Evolutionary conservation across 345 rosid species (phyloP).

Genomic region (Rubroshorea leprosula): DNA sequence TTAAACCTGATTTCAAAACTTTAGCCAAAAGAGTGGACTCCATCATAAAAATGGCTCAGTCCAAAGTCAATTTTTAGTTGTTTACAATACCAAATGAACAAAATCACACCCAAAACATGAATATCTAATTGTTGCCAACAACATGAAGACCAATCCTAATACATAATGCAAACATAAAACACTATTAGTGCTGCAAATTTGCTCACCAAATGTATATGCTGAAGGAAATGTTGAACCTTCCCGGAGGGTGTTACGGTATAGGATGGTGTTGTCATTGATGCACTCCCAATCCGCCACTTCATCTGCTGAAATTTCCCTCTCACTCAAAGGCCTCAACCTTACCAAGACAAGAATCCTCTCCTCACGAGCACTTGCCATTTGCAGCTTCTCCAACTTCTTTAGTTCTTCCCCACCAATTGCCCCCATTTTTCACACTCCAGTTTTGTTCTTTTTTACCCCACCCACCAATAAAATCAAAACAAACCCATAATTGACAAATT

Average conservation of each 20-base stretch:
- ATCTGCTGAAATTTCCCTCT: slow-evolving; percentile 61
- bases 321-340: slow-evolving; percentile 91
- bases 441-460: slow-evolving; percentile 22
- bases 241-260: slow-evolving; percentile 87
- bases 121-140: no score
- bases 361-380: slow-evolving; percentile 47
- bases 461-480: slow-evolving; percentile 16
- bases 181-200: not conserved
- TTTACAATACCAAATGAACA: no score
- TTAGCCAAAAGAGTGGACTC: no score
- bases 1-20: no score
- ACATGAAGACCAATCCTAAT: not conserved
- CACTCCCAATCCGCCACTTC: slow-evolving; percentile 98
- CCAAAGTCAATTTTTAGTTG: not conserved
- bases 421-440: slow-evolving; percentile 55
- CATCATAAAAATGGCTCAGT: no score
- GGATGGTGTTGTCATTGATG: slow-evolving; percentile 71
- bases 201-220: slow-evolving; percentile 81
- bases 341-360: slow-evolving; percentile 91
- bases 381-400: slow-evolving; percentile 68
- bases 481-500: slow-evolving; percentile 24
- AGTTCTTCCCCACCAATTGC: slow-evolving; percentile 70
- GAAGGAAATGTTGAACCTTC: slow-evolving; percentile 95
- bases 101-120: no score
- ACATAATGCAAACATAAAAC: not conserved